phyloP scores from a whole-genome alignment of 306 rosid species.

The Prosopis cineraria region DNA sequence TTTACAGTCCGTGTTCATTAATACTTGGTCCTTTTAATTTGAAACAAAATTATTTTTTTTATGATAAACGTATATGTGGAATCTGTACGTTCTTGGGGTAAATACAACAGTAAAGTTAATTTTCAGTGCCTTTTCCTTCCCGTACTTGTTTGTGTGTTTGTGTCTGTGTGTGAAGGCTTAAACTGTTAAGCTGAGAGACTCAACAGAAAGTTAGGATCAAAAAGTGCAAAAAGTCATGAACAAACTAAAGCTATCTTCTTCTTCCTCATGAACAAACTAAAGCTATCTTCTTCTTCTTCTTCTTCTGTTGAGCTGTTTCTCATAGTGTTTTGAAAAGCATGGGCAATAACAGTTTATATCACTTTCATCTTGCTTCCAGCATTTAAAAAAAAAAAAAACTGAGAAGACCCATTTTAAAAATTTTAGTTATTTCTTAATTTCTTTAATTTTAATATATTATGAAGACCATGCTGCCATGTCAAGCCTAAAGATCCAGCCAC shows the following conservation, averaged over 20 bases:
- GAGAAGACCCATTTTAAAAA: background rate
- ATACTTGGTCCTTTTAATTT: background rate
- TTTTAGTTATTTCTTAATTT: background rate
- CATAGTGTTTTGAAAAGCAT: background rate
- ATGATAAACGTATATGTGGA: background rate
- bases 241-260: background rate
- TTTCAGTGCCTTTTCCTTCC: background rate
- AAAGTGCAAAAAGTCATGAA: background rate
- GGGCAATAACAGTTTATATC: background rate
- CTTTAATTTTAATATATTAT: too few species aligned
- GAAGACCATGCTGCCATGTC: slow-evolving; percentile 18
- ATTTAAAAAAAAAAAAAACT: background rate
- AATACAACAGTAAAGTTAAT: background rate
- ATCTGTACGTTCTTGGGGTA: background rate
- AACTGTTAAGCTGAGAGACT: background rate
- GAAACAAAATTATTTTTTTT: background rate
- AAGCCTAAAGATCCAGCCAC: background rate
- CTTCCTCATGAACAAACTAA: background rate
- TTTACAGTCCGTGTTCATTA: background rate
- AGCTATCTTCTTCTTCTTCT: background rate
- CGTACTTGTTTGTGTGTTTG: background rate
- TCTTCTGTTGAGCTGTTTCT: background rate
- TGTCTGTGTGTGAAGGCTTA: background rate
- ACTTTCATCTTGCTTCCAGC: background rate
- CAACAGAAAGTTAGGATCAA: background rate